Conservation (phyloP, 2,329 filamentous ascomycete genomes). For the Colletotrichum sp. region DNA sequence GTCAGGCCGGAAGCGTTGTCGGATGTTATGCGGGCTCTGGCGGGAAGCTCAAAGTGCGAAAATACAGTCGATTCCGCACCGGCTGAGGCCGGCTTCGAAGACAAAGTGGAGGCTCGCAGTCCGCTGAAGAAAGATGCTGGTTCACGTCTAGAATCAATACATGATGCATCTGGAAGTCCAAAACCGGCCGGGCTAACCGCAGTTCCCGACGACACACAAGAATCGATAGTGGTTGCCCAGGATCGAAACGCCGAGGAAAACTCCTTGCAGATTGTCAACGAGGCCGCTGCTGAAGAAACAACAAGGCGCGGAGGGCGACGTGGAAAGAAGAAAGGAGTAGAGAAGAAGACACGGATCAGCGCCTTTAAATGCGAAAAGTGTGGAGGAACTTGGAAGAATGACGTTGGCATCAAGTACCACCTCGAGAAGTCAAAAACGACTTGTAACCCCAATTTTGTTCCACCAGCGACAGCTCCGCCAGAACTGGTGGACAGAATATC, state of each 20-base stretch:
- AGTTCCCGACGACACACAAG: not conserved
- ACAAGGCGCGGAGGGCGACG: not conserved
- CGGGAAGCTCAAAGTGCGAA: not conserved
- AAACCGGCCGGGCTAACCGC: not conserved
- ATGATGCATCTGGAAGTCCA: not conserved
- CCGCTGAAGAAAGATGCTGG: not conserved
- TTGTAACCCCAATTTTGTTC: constrained; percentile 55
- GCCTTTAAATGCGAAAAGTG: constrained; percentile 57
- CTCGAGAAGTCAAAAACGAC: constrained; percentile 55
- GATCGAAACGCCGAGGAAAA: not conserved
- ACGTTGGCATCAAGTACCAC: constrained; percentile 63
- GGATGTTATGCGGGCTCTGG: not conserved
- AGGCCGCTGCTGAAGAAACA: not conserved
- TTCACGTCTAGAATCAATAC: not conserved
- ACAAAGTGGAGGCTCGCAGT: not conserved
- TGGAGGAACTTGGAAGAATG: constrained; percentile 60
- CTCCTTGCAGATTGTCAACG: not conserved
- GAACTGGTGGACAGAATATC: not conserved
- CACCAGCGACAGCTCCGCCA: constrained; percentile 21
- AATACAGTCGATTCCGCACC: not conserved
- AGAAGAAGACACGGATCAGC: constrained; percentile 21
- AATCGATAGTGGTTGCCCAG: not conserved
- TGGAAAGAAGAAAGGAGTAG: not conserved
- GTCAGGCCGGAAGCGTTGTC: constrained; percentile 1
- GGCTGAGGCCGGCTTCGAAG: not conserved